Conservation (phyloP, 495 filamentous ascomycete species). For the Penicillium desertorum region DNA sequence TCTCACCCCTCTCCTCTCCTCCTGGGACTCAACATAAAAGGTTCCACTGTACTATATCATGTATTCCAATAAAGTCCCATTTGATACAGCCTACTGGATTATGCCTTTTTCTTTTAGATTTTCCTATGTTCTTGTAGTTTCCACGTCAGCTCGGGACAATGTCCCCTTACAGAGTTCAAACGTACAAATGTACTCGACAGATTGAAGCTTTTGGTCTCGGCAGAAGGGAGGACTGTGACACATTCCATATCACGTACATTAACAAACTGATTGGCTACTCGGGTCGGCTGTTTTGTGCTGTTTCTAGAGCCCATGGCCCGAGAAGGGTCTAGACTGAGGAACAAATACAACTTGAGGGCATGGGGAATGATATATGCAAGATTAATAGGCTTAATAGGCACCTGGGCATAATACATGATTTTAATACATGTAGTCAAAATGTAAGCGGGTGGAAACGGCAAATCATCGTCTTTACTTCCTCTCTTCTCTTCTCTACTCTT, state of each 20-base stretch:
- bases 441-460: neutral
- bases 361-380: neutral
- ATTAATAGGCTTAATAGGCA: neutral
- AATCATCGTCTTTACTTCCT: neutral
- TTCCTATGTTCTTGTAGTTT: neutral
- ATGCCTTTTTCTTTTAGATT: neutral
- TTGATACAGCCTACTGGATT: constrained; percentile 11
- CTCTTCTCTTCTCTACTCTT: neutral
- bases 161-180: neutral
- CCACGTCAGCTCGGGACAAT: neutral
- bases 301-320: neutral
- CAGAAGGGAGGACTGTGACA: neutral
- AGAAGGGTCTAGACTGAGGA: constrained; percentile 6
- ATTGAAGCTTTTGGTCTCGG: neutral
- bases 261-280: neutral
- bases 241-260: neutral
- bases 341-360: neutral
- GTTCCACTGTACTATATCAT: constrained; percentile 36
- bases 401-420: neutral
- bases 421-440: neutral
- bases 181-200: neutral
- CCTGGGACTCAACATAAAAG: constrained; percentile 24
- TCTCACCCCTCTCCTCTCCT: constrained; percentile 23
- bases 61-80: constrained; percentile 26
- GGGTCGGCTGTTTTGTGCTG: constrained; percentile 7